Percentiles rank a stretch among this genome's conserved stretches.
Evolutionary conservation across 2,329 filamentous ascomycete genomes (phyloP).

Genomic region (Exserohilum rostratum): DNA sequence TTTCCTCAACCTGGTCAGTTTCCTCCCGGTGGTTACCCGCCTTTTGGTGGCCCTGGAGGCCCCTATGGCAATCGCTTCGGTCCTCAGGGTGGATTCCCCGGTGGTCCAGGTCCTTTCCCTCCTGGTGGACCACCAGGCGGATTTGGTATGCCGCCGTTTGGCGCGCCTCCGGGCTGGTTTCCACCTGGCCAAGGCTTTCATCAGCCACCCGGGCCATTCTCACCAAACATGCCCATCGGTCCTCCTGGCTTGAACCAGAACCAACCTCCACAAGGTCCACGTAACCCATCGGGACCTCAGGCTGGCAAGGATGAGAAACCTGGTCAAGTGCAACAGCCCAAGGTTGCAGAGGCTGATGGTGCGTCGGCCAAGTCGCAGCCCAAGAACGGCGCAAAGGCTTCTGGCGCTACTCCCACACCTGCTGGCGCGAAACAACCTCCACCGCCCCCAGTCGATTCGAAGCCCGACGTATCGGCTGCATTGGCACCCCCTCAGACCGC

Average conservation of each 20-base stretch:
- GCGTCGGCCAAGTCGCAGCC: conserved; percentile 57
- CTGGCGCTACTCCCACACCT: conserved; percentile 38
- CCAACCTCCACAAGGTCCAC: conserved; percentile 48
- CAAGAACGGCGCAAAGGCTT: conserved; percentile 57
- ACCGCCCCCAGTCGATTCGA: conserved; percentile 70
- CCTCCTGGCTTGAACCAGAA: conserved; percentile 57
- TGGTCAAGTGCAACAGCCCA: conserved; percentile 32
- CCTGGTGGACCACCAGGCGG: conserved; percentile 54
- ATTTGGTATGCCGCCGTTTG: conserved; percentile 74
- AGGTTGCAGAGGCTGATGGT: conserved; percentile 54
- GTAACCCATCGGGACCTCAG: conserved; percentile 41
- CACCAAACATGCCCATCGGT: conserved; percentile 65
- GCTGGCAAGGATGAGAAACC: conserved; percentile 38
- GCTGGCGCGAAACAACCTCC: conserved; percentile 58
- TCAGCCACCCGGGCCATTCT: conserved; percentile 68
- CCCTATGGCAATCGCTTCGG: conserved; percentile 53
- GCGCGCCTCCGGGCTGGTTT: conserved; percentile 75
- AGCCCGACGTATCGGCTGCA: conserved; percentile 66
- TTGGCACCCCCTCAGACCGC: conserved; percentile 56
- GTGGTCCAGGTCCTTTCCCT: conserved; percentile 56
- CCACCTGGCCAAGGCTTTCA: conserved; percentile 78
- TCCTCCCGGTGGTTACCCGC: conserved; percentile 50
- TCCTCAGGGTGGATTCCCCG: conserved; percentile 55
- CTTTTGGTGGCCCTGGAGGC: conserved; percentile 38
- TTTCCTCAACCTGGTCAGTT: conserved; percentile 51